Evolutionary conservation across 495 filamentous ascomycete genomes (phyloP).

Genomic region (Penicillium psychrofluorescens): DNA sequence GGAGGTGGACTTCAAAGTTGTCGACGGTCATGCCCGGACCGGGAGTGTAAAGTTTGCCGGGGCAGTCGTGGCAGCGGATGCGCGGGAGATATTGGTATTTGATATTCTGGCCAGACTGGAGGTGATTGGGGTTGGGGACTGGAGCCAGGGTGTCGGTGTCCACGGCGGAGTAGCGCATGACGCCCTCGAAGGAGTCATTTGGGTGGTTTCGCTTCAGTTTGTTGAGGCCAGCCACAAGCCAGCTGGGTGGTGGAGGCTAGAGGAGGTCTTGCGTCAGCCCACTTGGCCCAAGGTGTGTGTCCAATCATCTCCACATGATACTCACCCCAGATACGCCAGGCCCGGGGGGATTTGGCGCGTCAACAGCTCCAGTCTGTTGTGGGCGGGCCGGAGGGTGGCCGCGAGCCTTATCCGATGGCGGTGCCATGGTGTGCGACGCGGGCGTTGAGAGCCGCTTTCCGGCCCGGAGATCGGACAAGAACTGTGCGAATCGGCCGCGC

Average conservation of each 20-base stretch:
- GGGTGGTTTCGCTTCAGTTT: conserved; percentile 59
- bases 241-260: conserved; percentile 71
- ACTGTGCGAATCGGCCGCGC: conserved; percentile 34
- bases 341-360: conserved; percentile 51
- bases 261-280: neutral
- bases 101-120: conserved; percentile 40
- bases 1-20: conserved; percentile 89
- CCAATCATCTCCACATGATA: conserved; percentile 8
- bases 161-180: conserved; percentile 79
- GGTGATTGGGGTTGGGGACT: conserved; percentile 40
- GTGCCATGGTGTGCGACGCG: conserved; percentile 51
- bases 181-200: conserved; percentile 72
- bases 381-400: conserved; percentile 21
- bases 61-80: conserved; percentile 85
- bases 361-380: conserved; percentile 56
- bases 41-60: conserved; percentile 86
- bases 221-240: conserved; percentile 63
- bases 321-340: conserved; percentile 54
- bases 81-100: conserved; percentile 75
- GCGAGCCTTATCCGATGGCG: conserved; percentile 41
- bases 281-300: too few relatives aligned
- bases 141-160: conserved; percentile 56
- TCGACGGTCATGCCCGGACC: conserved; percentile 74
- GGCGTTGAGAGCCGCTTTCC: conserved; percentile 13
- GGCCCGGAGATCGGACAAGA: conserved; percentile 8